phyloP scores from a whole-genome alignment of 2,329 filamentous ascomycete species.

The Penicillium decumbens region DNA sequence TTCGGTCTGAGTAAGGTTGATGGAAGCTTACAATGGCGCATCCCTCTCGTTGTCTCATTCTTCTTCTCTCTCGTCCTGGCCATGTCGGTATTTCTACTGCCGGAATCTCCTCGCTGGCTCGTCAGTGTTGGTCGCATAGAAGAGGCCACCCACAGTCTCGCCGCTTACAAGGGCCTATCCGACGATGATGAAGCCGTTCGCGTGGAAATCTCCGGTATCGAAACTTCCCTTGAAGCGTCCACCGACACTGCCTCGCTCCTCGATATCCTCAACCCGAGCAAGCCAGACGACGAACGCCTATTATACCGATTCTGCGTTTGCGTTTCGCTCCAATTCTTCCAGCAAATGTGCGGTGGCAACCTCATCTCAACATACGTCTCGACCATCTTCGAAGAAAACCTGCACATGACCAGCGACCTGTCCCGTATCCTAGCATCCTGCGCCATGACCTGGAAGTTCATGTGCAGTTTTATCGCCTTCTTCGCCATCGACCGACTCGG shows the following conservation, averaged over 20 bases:
- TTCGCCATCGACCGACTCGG: constrained; percentile 51
- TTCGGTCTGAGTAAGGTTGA: constrained; percentile 18
- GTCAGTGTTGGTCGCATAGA: constrained; percentile 36
- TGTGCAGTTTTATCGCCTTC: constrained; percentile 50
- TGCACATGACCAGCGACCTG: constrained; percentile 20
- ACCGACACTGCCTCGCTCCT: constrained; percentile 44
- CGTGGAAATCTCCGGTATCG: constrained; percentile 46
- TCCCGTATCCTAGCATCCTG: constrained; percentile 43
- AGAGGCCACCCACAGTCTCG: constrained; percentile 29
- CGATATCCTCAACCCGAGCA: constrained; percentile 52
- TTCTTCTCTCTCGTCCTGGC: constrained; percentile 24
- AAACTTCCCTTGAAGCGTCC: constrained; percentile 46
- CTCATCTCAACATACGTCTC: constrained; percentile 22
- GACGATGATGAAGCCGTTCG: constrained; percentile 42
- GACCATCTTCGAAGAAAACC: constrained; percentile 21
- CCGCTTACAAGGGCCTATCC: constrained; percentile 41
- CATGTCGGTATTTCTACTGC: constrained; percentile 19
- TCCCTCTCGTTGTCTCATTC: constrained; percentile 22
- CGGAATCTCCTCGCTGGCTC: constrained; percentile 25
- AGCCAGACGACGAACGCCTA: constrained; percentile 38
- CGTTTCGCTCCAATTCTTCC: constrained; percentile 20
- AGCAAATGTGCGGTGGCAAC: constrained; percentile 24
- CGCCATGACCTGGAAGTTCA: constrained; percentile 55
- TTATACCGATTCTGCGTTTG: constrained; percentile 21
- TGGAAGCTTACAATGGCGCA: constrained; percentile 21